A percentile compares a stretch with the other conserved stretches of the same genome.
Conservation (phyloP, 2,329 filamentous ascomycete species). For the Elsinoe necatrix region DNA sequence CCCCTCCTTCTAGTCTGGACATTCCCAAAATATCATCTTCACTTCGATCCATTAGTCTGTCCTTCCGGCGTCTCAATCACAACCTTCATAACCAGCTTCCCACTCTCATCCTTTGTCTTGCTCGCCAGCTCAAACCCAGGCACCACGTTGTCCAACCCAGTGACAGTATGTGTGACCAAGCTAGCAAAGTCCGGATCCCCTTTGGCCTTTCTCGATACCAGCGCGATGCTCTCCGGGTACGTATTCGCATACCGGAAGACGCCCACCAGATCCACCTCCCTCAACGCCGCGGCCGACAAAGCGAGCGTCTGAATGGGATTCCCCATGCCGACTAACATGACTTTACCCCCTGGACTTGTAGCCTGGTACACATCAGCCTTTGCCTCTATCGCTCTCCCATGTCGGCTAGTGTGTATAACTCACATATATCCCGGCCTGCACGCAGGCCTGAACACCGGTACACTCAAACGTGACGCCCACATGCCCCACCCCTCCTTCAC, state of each 20-base stretch:
- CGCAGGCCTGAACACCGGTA: constrained; percentile 65
- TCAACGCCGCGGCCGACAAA: constrained; percentile 61
- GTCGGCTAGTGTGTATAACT: constrained; percentile 20
- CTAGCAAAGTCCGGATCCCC: constrained; percentile 56
- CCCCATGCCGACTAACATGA: constrained; percentile 74
- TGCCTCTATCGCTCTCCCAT: not conserved
- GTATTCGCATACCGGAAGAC: constrained; percentile 72
- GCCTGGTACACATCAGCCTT: constrained; percentile 32
- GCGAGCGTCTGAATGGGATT: constrained; percentile 67
- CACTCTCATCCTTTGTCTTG: constrained; percentile 57
- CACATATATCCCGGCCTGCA: constrained; percentile 65
- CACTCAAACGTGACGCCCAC: constrained; percentile 68
- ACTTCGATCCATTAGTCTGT: constrained; percentile 1
- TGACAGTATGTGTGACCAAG: constrained; percentile 66
- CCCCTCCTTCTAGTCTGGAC: not conserved
- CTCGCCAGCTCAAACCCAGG: constrained; percentile 63
- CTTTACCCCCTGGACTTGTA: constrained; percentile 59
- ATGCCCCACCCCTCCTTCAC: constrained; percentile 27
- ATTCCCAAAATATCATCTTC: not conserved
- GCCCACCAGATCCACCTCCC: constrained; percentile 70
- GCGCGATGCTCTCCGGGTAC: constrained; percentile 61
- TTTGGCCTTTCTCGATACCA: constrained; percentile 38
- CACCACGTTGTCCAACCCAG: constrained; percentile 53
- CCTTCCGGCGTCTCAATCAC: constrained; percentile 40
- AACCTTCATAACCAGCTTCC: constrained; percentile 64